Conservation (phyloP, 352 stramenopile genomes). For the Pythium chondricola region DNA sequence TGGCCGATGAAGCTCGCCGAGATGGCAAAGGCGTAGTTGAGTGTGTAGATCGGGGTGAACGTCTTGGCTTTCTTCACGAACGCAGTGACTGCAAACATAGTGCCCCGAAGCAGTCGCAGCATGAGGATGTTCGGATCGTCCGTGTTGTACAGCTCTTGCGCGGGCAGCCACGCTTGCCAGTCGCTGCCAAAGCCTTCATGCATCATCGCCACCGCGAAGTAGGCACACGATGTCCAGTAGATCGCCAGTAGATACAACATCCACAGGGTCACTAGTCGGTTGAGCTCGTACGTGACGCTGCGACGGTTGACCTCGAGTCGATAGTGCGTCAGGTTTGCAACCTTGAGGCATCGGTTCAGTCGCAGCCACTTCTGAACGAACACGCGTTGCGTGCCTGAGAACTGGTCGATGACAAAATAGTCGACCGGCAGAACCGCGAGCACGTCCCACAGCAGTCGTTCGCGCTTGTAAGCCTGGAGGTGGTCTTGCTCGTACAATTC, state of each 20-base stretch:
- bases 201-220: conserved; percentile 58
- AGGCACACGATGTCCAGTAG: conserved; percentile 59
- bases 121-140: conserved; percentile 26
- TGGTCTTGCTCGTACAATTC: conserved; percentile 61
- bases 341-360: conserved; percentile 52
- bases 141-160: conserved; percentile 16
- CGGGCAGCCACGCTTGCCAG: conserved; percentile 53
- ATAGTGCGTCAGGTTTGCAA: conserved; percentile 46
- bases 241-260: conserved; percentile 50
- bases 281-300: conserved; percentile 52
- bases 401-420: conserved; percentile 22
- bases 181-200: conserved; percentile 39
- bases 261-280: conserved; percentile 46
- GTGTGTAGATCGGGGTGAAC: conserved; percentile 12
- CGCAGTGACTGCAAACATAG: conserved; percentile 19
- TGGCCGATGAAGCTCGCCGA: conserved; percentile 29
- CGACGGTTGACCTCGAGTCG: conserved; percentile 54
- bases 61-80: conserved; percentile 29
- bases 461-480: conserved; percentile 42
- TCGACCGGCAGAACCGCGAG: conserved; percentile 43
- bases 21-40: conserved; percentile 15
- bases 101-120: conserved; percentile 21
- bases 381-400: conserved; percentile 8
- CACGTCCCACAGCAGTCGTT: conserved; percentile 35
- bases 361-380: conserved; percentile 31